Evolutionary conservation across 2,329 filamentous ascomycete genomes (phyloP), one percentile per base, ranked within the genome.

Genomic region (Neonectria coccinea): DNA sequence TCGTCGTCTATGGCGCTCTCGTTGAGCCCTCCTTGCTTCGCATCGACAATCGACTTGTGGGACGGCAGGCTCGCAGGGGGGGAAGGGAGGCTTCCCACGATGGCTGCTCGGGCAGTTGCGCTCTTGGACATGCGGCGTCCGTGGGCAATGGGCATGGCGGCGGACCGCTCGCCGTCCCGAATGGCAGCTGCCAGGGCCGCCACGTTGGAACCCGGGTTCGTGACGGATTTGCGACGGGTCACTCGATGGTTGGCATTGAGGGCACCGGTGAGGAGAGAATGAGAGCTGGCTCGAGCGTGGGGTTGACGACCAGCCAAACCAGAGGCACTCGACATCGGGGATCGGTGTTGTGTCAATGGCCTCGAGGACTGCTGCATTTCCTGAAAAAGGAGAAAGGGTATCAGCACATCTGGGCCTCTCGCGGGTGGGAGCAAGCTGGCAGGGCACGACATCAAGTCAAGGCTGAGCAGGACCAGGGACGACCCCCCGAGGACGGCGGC

Each of bases 141-240:
- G 73, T 84, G 83, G 59, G 84, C 82, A 61, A 91, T 89, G 44
- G 81, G 90, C 77, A 85, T 85, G 68, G 84, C 83, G 59, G 82
- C 78, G 54, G 83, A 78, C 74, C 82, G 84, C 65, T 87, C 86
- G 70, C 91, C 89, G 76, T 92, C 91, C 75, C 89, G 88, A 66
- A 92, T 82, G 56, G 90, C 92, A 12, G 91, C 91, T 33, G 92
- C 91, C 67, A 95, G 83, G 58, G 92, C 92, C 18, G 92, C 90
- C 50, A 91, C 88, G 79, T 92, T 94, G 78, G 88, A 86, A 52
- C 85, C 86, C 51, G 90, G 88, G 69, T 89, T 91, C 66, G 92
- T 93, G 77, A 97, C 94, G 81, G 94, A 97, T 87, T 98, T 98
- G 74, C 96, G 89, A 75, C 95, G 92, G 73, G 92, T 94, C 71